These are phyloP conservation scores for Asclepias syriaca DNA, from an alignment of 257 asterid species.

Conservation along the genomic window DNA sequence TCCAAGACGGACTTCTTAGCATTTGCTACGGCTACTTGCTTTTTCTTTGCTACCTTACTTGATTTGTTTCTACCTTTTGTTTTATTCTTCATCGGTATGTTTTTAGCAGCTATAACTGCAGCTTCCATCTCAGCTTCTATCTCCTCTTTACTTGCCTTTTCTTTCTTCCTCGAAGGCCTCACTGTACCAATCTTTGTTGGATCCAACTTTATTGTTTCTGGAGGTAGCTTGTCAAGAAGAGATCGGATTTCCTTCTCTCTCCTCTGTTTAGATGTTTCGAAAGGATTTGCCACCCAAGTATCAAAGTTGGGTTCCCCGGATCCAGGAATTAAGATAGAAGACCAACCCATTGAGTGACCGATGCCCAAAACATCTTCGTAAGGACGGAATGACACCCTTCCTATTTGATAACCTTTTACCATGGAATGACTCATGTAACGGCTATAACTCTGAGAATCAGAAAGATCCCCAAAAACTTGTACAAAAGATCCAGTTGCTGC, in stretches of 20 bases:
- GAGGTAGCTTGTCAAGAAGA: conserved; percentile 92
- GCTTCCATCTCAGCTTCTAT: conserved; percentile 56
- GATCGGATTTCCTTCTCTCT: conserved; percentile 75
- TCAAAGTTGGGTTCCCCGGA: conserved; percentile 95
- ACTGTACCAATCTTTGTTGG: conserved; percentile 86
- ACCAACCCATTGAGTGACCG: conserved; percentile 93
- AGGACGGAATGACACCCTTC: conserved; percentile 58
- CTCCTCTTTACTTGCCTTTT: conserved; percentile 44
- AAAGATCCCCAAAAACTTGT: conserved; percentile 48
- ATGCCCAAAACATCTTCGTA: conserved; percentile 84
- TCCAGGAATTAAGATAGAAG: conserved; percentile 60
- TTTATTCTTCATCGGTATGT: conserved; percentile 48
- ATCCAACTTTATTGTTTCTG: conserved; percentile 93
- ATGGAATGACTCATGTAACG: conserved; percentile 76
- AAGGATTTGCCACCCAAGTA: conserved; percentile 83
- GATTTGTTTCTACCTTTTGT: conserved; percentile 93
- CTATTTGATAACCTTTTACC: conserved; percentile 81
- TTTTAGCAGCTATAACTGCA: conserved; percentile 63
- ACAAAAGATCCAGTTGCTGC: conserved; percentile 66
- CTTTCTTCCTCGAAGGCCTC: conserved; percentile 50
- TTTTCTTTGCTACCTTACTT: conserved; percentile 65
- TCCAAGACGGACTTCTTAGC: conserved; percentile 67
- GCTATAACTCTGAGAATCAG: conserved; percentile 53
- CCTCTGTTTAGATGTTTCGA: conserved; percentile 78
- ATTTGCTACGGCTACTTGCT: conserved; percentile 53